Percentiles rank a stretch among this genome's conserved stretches.
phyloP scores from a whole-genome alignment of 805 yeast genomes.

The Wickerhamiella brachini region DNA sequence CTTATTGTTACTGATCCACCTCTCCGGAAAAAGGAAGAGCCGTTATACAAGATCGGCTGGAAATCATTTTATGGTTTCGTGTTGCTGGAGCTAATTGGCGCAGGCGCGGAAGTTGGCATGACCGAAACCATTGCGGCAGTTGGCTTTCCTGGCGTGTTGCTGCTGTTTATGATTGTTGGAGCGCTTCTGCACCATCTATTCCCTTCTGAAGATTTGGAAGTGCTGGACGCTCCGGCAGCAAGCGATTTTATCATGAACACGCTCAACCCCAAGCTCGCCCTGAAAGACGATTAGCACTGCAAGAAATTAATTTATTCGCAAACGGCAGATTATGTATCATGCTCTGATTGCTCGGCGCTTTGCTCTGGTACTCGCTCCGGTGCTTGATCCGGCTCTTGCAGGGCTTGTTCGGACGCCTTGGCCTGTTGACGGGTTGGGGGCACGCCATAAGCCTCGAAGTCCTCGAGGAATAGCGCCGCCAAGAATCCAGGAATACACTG shows the following conservation, averaged over 20 bases:
- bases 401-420: not conserved
- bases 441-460: conserved; percentile 2
- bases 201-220: conserved; percentile 41
- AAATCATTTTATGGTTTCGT: conserved; percentile 39
- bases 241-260: conserved; percentile 26
- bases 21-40: conserved; percentile 23
- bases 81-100: conserved; percentile 47
- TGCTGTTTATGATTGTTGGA: conserved; percentile 50
- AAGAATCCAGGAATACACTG: conserved; percentile 12
- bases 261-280: conserved; percentile 21
- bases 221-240: conserved; percentile 48
- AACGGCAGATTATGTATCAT: too few species aligned
- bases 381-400: too few species aligned
- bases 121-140: conserved; percentile 83
- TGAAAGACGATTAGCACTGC: not conserved
- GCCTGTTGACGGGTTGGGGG: conserved; percentile 4
- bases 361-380: too few species aligned
- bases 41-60: conserved; percentile 24
- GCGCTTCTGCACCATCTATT: conserved; percentile 51
- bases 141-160: conserved; percentile 79
- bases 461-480: conserved; percentile 7
- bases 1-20: conserved; percentile 48
- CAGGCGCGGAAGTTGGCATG: conserved; percentile 70
- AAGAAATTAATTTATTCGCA: not conserved
- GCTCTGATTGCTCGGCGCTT: too few species aligned